phyloP scores from a whole-genome alignment of 495 filamentous ascomycete species.

The Staphylotrichum longicolle region DNA sequence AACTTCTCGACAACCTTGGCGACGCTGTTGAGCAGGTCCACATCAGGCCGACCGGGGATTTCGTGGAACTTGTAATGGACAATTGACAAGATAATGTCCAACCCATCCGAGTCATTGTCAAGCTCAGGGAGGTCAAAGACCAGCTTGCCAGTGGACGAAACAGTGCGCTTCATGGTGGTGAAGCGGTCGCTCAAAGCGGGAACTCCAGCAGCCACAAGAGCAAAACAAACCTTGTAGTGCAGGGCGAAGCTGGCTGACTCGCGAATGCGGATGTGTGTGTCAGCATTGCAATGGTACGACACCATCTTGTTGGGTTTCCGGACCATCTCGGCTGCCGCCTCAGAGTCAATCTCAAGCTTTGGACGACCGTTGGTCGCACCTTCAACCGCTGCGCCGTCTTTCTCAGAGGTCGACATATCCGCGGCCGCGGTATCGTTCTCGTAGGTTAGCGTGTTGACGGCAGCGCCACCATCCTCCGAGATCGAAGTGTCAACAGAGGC shows the following conservation, averaged over 20 bases:
- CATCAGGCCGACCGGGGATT: slow-evolving; percentile 14
- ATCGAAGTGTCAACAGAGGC: too few relatives aligned
- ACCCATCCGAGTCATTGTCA: slow-evolving; percentile 8
- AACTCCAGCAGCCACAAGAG: slow-evolving; percentile 20
- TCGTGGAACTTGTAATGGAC: slow-evolving; percentile 31
- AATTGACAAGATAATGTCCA: slow-evolving; percentile 29
- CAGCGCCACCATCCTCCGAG: too few relatives aligned
- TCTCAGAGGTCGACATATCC: too few relatives aligned
- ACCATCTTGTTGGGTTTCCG: not conserved
- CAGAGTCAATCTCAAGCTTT: not conserved
- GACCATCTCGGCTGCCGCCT: not conserved
- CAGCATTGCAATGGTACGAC: slow-evolving; percentile 25
- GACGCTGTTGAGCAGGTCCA: slow-evolving; percentile 23
- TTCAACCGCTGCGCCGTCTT: too few relatives aligned
- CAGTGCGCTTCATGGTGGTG: slow-evolving; percentile 7
- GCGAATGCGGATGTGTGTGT: slow-evolving; percentile 20
- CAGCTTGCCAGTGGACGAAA: slow-evolving; percentile 6
- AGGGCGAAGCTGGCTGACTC: not conserved
- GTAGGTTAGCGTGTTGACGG: too few relatives aligned
- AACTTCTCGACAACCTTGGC: slow-evolving; percentile 25
- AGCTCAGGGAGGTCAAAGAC: slow-evolving; percentile 16
- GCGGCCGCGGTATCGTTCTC: too few relatives aligned
- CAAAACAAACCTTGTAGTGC: slow-evolving; percentile 16
- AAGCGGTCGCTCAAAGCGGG: slow-evolving; percentile 21
- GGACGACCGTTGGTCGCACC: too few relatives aligned